Evolutionary conservation across 169 alveolate genomes (phyloP).

Genomic region (Eimeria sp.): DNA sequence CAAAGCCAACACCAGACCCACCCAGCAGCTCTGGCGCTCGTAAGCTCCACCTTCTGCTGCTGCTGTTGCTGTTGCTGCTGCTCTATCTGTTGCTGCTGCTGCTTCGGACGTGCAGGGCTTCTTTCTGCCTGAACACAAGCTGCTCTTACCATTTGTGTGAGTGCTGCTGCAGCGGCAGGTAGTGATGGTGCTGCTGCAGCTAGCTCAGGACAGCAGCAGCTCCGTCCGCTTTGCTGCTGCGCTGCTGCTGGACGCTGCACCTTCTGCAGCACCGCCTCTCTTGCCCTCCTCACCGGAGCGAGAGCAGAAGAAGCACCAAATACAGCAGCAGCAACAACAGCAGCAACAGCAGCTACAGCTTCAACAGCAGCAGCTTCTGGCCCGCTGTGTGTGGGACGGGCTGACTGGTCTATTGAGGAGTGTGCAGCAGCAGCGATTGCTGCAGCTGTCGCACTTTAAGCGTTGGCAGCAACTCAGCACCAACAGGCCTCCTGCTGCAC

Average conservation of each 20-base stretch:
- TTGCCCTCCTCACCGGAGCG: neutral
- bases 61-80: conserved; percentile 25
- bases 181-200: neutral
- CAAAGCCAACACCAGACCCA: neutral
- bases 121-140: no score
- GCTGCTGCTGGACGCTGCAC: conserved; percentile 17
- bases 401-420: conserved; percentile 13
- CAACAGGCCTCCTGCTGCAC: neutral
- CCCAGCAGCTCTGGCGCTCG: neutral
- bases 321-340: conserved; percentile 17
- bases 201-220: conserved; percentile 31
- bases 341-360: conserved; percentile 7
- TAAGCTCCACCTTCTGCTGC: conserved; percentile 18
- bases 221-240: conserved; percentile 39
- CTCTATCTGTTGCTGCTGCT: neutral
- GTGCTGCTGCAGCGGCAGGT: conserved; percentile 34
- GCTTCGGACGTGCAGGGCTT: neutral
- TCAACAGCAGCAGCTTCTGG: conserved; percentile 27
- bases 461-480: neutral
- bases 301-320: neutral
- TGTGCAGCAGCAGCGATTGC: conserved; percentile 36
- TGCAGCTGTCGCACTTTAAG: neutral
- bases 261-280: neutral
- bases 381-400: conserved; percentile 42
- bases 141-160: neutral